Evolutionary conservation across 768 basidiomycete genomes (phyloP).

Genomic region (Suillus brevipes): DNA sequence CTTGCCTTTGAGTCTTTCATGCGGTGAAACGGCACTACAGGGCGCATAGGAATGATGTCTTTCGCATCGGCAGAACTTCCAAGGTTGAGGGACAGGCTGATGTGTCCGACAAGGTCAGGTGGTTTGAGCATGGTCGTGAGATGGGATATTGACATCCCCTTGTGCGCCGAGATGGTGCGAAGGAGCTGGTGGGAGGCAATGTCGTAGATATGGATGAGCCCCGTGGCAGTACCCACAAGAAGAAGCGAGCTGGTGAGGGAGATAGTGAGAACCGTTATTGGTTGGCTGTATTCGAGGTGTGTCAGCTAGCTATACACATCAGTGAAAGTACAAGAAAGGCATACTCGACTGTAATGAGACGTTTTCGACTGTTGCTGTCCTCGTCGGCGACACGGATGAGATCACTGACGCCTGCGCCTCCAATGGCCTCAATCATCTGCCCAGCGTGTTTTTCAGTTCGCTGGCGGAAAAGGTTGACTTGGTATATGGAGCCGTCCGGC

Average conservation of each 20-base stretch:
- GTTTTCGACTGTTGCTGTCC: conserved; percentile 48
- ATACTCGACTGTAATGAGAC: conserved; percentile 33
- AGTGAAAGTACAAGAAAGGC: conserved; percentile 4
- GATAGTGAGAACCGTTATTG: conserved; percentile 70
- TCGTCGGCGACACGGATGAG: conserved; percentile 68
- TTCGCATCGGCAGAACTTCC: conserved; percentile 39
- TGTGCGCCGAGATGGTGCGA: conserved; percentile 75
- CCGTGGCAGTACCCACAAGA: conserved; percentile 75
- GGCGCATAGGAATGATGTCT: conserved; percentile 65
- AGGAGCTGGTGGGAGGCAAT: conserved; percentile 88
- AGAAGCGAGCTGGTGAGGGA: conserved; percentile 79
- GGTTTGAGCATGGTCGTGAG: conserved; percentile 83
- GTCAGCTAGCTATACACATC: conserved; percentile 5
- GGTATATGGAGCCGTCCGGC: conserved; percentile 69
- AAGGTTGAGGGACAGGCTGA: conserved; percentile 52
- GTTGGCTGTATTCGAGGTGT: conserved; percentile 49
- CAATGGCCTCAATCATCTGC: conserved; percentile 63
- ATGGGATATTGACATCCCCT: conserved; percentile 67
- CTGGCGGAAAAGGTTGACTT: conserved; percentile 76
- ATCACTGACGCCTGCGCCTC: conserved; percentile 66
- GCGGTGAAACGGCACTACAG: conserved; percentile 70
- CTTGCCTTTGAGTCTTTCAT: conserved; percentile 67
- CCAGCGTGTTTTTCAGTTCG: conserved; percentile 54
- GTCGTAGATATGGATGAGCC: conserved; percentile 79
- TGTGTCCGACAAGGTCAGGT: conserved; percentile 81